A percentile compares a stretch with the other conserved stretches of the same genome.
These are phyloP conservation scores for Pseudogymnoascus destructans DNA, from an alignment of 2,329 filamentous ascomycete species.

Conservation along the genomic window DNA sequence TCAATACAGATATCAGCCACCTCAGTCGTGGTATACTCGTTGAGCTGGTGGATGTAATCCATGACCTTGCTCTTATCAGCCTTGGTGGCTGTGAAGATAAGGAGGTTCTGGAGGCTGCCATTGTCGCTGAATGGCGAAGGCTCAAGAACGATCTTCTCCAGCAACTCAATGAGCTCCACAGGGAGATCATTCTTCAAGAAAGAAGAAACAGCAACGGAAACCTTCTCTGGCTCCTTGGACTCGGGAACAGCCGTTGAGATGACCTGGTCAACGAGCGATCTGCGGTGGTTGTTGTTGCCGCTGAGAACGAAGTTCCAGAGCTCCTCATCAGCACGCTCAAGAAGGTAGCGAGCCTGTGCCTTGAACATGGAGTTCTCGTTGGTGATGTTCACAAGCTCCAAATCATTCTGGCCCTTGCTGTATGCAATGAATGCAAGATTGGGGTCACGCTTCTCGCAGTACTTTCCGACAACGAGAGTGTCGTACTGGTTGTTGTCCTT, in stretches of 20 bases:
- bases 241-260: constrained; percentile 90
- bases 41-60: constrained; percentile 88
- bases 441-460: constrained; percentile 96
- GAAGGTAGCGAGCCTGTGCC: constrained; percentile 86
- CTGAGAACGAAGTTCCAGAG: constrained; percentile 92
- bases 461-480: constrained; percentile 82
- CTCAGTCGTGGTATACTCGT: constrained; percentile 81
- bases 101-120: constrained; percentile 84
- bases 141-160: constrained; percentile 99
- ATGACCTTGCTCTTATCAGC: constrained; percentile 90
- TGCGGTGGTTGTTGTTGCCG: constrained; percentile 88
- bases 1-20: constrained; percentile 89
- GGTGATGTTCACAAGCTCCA: constrained; percentile 94
- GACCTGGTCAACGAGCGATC: constrained; percentile 90
- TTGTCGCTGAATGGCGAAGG: constrained; percentile 99
- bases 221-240: constrained; percentile 84
- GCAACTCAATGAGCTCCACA: constrained; percentile 84
- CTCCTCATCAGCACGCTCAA: constrained; percentile 79
- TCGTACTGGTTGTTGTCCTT: constrained; percentile 98
- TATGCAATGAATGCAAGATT: constrained; percentile 93
- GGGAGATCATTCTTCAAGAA: constrained; percentile 88
- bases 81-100: constrained; percentile 93
- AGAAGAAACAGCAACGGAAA: constrained; percentile 83
- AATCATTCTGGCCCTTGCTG: constrained; percentile 89
- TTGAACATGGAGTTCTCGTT: constrained; percentile 99